Conservation (phyloP, 345 rosid genomes). For the Triadica sebifera region DNA sequence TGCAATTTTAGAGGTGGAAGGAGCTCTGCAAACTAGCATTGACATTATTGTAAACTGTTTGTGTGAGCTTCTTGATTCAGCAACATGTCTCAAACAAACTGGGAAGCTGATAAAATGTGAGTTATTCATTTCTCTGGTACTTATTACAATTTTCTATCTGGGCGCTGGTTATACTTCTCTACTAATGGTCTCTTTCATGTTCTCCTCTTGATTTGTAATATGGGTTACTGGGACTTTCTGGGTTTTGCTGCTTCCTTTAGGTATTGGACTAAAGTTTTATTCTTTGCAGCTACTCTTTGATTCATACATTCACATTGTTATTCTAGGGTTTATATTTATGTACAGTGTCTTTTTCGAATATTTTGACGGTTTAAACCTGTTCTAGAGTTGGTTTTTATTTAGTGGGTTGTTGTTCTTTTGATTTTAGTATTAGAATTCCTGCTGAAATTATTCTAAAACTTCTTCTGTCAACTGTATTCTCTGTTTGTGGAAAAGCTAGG, state of each 20-base stretch:
- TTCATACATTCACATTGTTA: conserved; percentile 14
- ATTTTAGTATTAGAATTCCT: neutral
- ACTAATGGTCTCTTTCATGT: neutral
- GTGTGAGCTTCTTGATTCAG: conserved; percentile 3
- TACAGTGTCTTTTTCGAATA: conserved; percentile 8
- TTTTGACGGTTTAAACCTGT: neutral
- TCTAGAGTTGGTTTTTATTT: conserved; percentile 5
- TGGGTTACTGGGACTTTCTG: conserved; percentile 24
- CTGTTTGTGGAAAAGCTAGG: neutral
- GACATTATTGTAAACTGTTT: conserved; percentile 9
- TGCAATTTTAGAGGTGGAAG: conserved; percentile 12
- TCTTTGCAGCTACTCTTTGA: conserved; percentile 20
- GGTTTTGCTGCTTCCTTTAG: conserved; percentile 19
- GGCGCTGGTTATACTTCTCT: conserved; percentile 15
- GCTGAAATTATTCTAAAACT: neutral
- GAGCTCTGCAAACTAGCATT: neutral
- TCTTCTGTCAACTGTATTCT: neutral
- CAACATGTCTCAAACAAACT: conserved; percentile 86
- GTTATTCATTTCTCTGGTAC: conserved; percentile 21
- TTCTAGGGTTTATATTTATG: conserved; percentile 41
- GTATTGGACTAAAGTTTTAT: conserved; percentile 26
- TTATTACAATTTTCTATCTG: conserved; percentile 4
- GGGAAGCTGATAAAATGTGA: conserved; percentile 99
- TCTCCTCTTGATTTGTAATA: conserved; percentile 32
- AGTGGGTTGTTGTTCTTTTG: neutral